phyloP scores from a whole-genome alignment of 2,329 filamentous ascomycete genomes.

The Sporothrix euskadiensis region DNA sequence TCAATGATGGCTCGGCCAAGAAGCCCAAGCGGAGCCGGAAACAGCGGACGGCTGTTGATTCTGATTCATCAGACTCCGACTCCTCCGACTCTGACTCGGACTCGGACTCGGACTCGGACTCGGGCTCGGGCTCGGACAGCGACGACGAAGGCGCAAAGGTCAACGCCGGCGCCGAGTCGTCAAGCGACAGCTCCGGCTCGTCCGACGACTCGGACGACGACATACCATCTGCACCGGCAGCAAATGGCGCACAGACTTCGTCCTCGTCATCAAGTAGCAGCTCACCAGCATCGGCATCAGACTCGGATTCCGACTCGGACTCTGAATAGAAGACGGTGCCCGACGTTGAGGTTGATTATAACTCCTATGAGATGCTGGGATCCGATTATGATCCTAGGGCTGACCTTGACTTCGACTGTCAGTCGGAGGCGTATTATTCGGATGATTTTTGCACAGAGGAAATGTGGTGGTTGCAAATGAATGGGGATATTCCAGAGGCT shows the following conservation, averaged over 20 bases:
- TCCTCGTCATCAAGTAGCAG: slow-evolving; percentile 40
- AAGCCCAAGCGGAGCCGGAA: slow-evolving; percentile 55
- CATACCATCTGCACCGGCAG: not conserved
- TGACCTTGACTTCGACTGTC: too few species aligned
- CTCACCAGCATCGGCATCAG: slow-evolving; percentile 18
- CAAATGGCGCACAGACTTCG: slow-evolving; percentile 40
- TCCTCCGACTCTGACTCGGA: slow-evolving; percentile 39
- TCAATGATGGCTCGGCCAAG: slow-evolving; percentile 48
- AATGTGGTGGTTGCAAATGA: too few species aligned
- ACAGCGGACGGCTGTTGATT: slow-evolving; percentile 50
- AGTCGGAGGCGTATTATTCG: too few species aligned
- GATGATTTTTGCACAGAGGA: too few species aligned
- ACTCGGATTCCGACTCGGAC: slow-evolving; percentile 27
- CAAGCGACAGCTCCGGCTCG: slow-evolving; percentile 24
- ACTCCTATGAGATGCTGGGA: not conserved
- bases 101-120: slow-evolving; percentile 34
- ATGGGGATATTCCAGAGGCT: too few species aligned
- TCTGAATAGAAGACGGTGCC: not conserved
- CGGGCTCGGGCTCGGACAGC: slow-evolving; percentile 34
- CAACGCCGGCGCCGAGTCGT: slow-evolving; percentile 32
- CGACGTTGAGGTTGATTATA: not conserved
- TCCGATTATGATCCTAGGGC: too few species aligned
- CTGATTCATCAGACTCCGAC: slow-evolving; percentile 36
- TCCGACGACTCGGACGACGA: slow-evolving; percentile 26
- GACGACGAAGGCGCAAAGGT: not conserved